phyloP scores from a whole-genome alignment of 2,329 filamentous ascomycete species.

The Uncinocarpus reesii region DNA sequence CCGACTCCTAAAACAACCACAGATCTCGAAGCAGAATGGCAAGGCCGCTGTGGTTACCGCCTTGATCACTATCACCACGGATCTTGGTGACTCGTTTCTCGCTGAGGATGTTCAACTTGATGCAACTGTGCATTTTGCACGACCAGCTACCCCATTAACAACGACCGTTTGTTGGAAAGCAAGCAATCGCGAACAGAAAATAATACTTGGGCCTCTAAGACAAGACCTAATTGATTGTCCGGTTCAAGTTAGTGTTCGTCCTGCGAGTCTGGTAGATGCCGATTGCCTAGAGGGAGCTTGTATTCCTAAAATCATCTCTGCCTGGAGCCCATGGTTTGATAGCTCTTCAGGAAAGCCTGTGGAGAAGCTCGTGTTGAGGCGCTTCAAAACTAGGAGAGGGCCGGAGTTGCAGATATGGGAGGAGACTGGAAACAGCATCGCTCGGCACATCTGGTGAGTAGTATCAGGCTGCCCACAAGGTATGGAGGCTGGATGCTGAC shows the following conservation, averaged over 20 bases:
- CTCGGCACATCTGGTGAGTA: slow-evolving; percentile 57
- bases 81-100: slow-evolving; percentile 56
- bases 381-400: slow-evolving; percentile 26
- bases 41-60: slow-evolving; percentile 33
- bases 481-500: background rate
- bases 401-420: slow-evolving; percentile 48
- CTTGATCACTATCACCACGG: slow-evolving; percentile 56
- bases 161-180: slow-evolving; percentile 36
- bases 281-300: slow-evolving; percentile 22
- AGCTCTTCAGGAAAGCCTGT: slow-evolving; percentile 34
- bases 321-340: slow-evolving; percentile 44
- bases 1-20: slow-evolving; percentile 57
- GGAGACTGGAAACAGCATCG: slow-evolving; percentile 63
- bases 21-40: slow-evolving; percentile 31
- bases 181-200: slow-evolving; percentile 36
- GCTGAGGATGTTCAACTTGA: slow-evolving; percentile 39
- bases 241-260: slow-evolving; percentile 8
- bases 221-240: background rate
- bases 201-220: slow-evolving; percentile 29
- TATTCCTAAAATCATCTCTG: slow-evolving; percentile 44
- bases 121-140: slow-evolving; percentile 27
- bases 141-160: background rate
- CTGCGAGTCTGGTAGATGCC: background rate
- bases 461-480: slow-evolving; percentile 11
- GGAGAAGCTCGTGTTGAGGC: slow-evolving; percentile 46